phyloP scores from a whole-genome alignment of 2,329 filamentous ascomycete genomes.

The Exophiala alcalophila region DNA sequence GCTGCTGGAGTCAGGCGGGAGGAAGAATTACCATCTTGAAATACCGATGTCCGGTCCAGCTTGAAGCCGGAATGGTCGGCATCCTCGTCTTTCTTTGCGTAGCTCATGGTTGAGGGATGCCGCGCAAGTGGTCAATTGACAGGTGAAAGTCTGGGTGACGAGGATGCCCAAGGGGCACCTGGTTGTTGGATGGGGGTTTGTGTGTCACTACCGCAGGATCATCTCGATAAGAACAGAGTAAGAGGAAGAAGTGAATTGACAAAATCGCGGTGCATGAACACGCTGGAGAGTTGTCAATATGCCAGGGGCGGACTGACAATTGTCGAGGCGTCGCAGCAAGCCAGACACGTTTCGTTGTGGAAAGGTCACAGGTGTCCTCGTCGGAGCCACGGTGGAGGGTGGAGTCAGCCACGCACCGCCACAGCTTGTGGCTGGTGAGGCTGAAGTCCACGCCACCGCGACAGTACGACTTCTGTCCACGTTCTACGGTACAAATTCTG shows the following conservation, averaged over 20 bases:
- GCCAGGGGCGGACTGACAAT: slow-evolving; percentile 10
- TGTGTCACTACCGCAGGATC: slow-evolving; percentile 27
- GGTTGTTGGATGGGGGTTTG: slow-evolving; percentile 3
- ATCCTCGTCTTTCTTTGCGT: slow-evolving; percentile 99
- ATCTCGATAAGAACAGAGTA: slow-evolving; percentile 17
- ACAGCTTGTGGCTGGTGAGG: slow-evolving; percentile 9
- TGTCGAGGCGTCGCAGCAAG: slow-evolving; percentile 8
- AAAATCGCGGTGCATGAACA: background rate
- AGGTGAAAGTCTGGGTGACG: slow-evolving; percentile 17
- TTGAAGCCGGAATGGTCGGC: slow-evolving; percentile 89
- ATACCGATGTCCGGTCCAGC: slow-evolving; percentile 95
- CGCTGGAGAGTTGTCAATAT: slow-evolving; percentile 2
- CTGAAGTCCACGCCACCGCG: background rate
- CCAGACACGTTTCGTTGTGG: too few relatives aligned
- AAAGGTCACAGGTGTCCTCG: too few relatives aligned
- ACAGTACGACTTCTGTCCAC: background rate
- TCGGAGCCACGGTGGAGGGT: too few relatives aligned
- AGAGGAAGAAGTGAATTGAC: background rate
- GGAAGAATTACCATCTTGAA: slow-evolving; percentile 80
- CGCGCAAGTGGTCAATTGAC: slow-evolving; percentile 27
- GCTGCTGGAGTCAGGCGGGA: background rate
- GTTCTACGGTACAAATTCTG: slow-evolving; percentile 39
- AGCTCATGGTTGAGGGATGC: slow-evolving; percentile 65
- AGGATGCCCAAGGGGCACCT: slow-evolving; percentile 18
- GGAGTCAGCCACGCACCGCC: slow-evolving; percentile 2